phyloP scores from a whole-genome alignment of 768 basidiomycete species.

The Boletellus ananas region DNA sequence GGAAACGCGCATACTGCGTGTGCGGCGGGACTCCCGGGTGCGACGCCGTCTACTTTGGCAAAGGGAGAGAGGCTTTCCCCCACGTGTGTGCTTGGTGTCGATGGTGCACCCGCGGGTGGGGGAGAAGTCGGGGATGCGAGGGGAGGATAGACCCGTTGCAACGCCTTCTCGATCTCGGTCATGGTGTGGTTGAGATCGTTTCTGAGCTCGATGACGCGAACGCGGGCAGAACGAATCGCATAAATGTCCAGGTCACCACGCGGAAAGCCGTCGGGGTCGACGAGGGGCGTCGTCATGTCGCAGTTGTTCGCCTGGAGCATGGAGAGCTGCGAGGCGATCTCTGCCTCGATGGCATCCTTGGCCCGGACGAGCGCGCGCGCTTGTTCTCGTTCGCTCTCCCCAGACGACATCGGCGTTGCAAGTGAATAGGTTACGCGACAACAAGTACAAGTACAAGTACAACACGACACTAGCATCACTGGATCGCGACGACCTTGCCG shows the following conservation, averaged over 20 bases:
- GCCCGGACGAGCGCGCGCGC: conserved; percentile 62
- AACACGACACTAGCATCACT: background rate
- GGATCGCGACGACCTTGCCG: conserved; percentile 49
- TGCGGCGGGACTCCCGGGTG: conserved; percentile 77
- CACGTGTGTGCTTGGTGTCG: conserved; percentile 16
- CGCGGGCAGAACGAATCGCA: conserved; percentile 69
- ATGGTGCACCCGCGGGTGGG: conserved; percentile 23
- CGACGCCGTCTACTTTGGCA: conserved; percentile 78
- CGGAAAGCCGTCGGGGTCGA: conserved; percentile 88
- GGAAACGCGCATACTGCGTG: conserved; percentile 56
- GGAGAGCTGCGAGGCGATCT: conserved; percentile 58
- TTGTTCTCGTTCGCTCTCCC: conserved; percentile 47
- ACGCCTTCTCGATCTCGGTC: conserved; percentile 59
- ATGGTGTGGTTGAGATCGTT: conserved; percentile 72
- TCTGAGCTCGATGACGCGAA: conserved; percentile 72
- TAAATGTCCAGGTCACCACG: conserved; percentile 82
- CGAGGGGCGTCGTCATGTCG: conserved; percentile 68
- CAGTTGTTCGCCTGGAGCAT: conserved; percentile 62
- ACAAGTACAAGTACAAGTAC: background rate
- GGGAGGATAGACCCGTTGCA: conserved; percentile 64
- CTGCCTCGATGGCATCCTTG: conserved; percentile 70
- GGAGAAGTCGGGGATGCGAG: conserved; percentile 6
- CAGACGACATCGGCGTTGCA: conserved; percentile 37
- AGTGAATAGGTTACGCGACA: conserved; percentile 6
- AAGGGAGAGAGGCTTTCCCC: conserved; percentile 45